Percentiles rank a stretch among this genome's conserved stretches.
Conservation (phyloP, 495 filamentous ascomycete species). For the Tuber calosporum region DNA sequence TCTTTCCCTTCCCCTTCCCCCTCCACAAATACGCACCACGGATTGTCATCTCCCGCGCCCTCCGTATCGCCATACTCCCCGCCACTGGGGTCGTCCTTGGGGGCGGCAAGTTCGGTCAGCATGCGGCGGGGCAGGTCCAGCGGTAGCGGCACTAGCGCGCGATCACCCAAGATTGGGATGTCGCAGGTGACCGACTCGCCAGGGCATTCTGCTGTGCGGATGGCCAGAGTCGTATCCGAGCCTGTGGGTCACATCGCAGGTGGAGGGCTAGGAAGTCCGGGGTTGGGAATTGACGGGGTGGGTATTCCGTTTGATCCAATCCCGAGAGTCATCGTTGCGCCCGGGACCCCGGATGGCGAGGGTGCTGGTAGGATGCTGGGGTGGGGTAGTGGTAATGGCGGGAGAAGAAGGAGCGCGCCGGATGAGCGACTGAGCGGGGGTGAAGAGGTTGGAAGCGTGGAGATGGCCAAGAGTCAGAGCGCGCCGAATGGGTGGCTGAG, state of each 20-base stretch:
- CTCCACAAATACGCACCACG: neutral
- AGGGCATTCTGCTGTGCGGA: neutral
- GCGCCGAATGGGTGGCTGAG: neutral
- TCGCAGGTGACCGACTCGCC: neutral
- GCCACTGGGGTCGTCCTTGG: constrained; percentile 6
- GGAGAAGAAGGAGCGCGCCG: neutral
- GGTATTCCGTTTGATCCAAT: constrained; percentile 24
- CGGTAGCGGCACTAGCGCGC: neutral
- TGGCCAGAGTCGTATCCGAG: constrained; percentile 21
- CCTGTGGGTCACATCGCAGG: neutral
- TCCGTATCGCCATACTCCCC: constrained; percentile 9
- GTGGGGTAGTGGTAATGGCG: neutral
- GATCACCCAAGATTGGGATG: neutral
- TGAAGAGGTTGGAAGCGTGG: neutral
- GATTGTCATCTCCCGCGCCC: constrained; percentile 25
- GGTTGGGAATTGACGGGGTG: constrained; percentile 19
- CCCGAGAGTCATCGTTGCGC: constrained; percentile 26
- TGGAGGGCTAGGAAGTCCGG: constrained; percentile 6
- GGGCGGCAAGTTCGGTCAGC: constrained; percentile 7
- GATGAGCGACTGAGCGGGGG: neutral
- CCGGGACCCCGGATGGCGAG: constrained; percentile 18
- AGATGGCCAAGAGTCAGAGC: neutral
- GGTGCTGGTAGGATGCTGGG: neutral
- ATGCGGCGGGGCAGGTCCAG: constrained; percentile 4
- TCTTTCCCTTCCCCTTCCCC: constrained; percentile 9